Evolutionary conservation across 768 basidiomycete genomes (phyloP).

Genomic region (Calocybe gangraenosa): DNA sequence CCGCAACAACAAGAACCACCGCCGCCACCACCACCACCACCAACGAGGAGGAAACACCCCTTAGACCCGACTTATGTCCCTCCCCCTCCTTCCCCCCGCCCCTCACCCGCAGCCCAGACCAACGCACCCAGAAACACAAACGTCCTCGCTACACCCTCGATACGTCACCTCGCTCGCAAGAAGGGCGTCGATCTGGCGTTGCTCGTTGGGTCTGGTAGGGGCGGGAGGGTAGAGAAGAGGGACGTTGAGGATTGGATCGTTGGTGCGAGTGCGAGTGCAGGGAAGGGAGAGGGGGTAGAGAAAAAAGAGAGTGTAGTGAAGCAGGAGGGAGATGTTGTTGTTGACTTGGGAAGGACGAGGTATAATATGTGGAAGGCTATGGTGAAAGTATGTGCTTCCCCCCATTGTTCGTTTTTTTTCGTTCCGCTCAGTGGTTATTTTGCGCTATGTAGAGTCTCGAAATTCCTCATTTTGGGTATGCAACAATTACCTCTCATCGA

Average conservation of each 20-base stretch:
- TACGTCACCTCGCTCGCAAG: constrained; percentile 72
- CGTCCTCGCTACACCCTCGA: constrained; percentile 70
- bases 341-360: constrained; percentile 74
- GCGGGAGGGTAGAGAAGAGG: constrained; percentile 67
- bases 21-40: not conserved
- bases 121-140: constrained; percentile 19
- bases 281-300: not conserved
- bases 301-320: constrained; percentile 4
- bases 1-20: not conserved
- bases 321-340: constrained; percentile 43
- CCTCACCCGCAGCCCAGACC: no score
- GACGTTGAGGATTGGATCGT: constrained; percentile 60
- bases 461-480: constrained; percentile 81
- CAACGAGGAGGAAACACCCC: constrained; percentile 33
- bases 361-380: constrained; percentile 90
- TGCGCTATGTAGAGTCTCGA: constrained; percentile 58
- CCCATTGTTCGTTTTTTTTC: not conserved
- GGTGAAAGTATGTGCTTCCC: constrained; percentile 53
- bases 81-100: no score
- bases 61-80: constrained; percentile 52
- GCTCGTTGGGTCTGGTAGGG: constrained; percentile 65
- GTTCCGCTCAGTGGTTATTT: constrained; percentile 1
- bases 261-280: constrained; percentile 19
- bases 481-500: not conserved
- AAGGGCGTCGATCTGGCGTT: constrained; percentile 54